Base-by-base conservation (phyloP, 768 basidiomycete species). In the Suillus fuscotomentosus region DNA sequence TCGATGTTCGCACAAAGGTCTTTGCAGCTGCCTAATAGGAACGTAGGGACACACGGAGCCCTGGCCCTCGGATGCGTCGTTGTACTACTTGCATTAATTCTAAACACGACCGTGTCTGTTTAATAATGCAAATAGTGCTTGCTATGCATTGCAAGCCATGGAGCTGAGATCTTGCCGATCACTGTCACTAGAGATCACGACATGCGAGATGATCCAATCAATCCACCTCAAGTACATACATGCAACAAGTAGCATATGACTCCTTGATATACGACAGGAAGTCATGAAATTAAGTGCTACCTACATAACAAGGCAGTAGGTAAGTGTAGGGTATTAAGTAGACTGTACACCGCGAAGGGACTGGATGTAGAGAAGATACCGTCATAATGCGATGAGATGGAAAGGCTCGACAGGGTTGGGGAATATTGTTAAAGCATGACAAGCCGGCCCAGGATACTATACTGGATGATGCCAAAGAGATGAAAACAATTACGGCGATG, bases 301-400 rank as follows among this genome's bases (percentile, higher is more conserved):
- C 76, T 70, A 67, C 69, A 73, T 72, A 45, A 68, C 65, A 63
- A 73, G 65, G 70, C 72, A 70, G 68, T 76, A 72, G 74, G 76
- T 75, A 73, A 73, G 68, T 68, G 69, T 71, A 68, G 68, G 70
- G 72, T 72, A 67, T 67, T 75, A 76, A 64, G 69, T 77, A 77
- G 68, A 73, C 73, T 66, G 72, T 77, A 76, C 75, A 76, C 70
- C 69, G 66, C 66, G 68, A 65, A 55, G 66, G 65, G 62, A 68
- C 67, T 71, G 67, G 62, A 63, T 60, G 68, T 69, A 64, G 66
- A 64, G 63, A 68, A 65, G 53, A 60, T 63, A 54, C 70, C 65
- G 62, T 68, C 63, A 63, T 76, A 65, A 74, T 75, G 75, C 62
- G 64, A 76, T 67, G 53, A 66, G 65, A 68, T 69, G 70, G 56